Base-by-base conservation (phyloP, 73 alveolate species). In the Paramecium caudatum region DNA sequence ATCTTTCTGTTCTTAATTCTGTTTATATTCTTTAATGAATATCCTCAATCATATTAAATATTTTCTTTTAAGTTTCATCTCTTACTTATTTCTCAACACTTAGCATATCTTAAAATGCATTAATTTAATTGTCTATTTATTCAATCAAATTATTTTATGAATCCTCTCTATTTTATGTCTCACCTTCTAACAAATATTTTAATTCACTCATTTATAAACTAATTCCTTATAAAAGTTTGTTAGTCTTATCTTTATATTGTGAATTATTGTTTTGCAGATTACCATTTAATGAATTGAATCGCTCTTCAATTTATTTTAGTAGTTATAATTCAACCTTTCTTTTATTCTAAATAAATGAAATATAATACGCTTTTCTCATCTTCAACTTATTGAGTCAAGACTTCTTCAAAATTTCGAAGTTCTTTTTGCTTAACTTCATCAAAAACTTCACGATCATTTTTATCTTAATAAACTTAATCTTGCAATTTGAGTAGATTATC, bases 21-120 rank as follows among this genome's bases (percentile, higher is more conserved):
- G 45, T 37, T 27, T 74, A 45, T 15, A 74, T 74, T 45, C 68
- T 74, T 37, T 37, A 16, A 74, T 74, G 88, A 10, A 74, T 74
- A 17, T 74, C 88, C 43, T 74, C 88, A 12, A 74, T 45, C 88
- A 74, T 74, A 19, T 74, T 45, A 45, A 74, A 74, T 5, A 74
- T 74, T 74, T 74, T 74, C 69, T 74, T 74, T 74, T 74, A 5
- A 1, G 88, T 74, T 74, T 74, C 88, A 30, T 74, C 88, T 25
- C 88, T 74, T 16, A 74, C 55, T 74, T 74, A 25, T 41, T 41
- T 74, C 16, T 74, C 88, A 5, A 74, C 68, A 12, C 25, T 15
- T 41, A 74, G 41, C 47, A 74, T 37, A 43, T 74, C 88, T 74
- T 74, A 39, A 45, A 74, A 74, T 6, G 43, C 47, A 41, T 41